phyloP scores from a whole-genome alignment of 2,329 filamentous ascomycete species.

The Chaetomium strumarium region DNA sequence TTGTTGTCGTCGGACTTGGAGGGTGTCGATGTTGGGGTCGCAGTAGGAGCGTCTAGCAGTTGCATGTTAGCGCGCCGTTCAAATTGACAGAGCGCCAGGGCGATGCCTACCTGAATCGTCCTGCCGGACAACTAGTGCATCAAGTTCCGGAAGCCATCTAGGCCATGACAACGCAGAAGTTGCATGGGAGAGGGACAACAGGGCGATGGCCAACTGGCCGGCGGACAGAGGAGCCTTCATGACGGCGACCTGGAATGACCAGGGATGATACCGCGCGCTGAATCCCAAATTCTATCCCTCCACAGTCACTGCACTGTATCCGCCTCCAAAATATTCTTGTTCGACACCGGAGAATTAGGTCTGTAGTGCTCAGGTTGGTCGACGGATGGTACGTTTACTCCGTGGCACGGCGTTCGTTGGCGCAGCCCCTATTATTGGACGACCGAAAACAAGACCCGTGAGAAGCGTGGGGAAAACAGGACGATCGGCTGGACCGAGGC shows the following conservation, averaged over 20 bases:
- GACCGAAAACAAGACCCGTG: slow-evolving; percentile 20
- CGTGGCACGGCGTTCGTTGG: slow-evolving; percentile 20
- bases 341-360: slow-evolving; percentile 20
- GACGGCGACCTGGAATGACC: slow-evolving; percentile 2
- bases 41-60: slow-evolving; percentile 3
- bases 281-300: not conserved
- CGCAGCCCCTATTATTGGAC: slow-evolving; percentile 22
- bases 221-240: slow-evolving; percentile 48
- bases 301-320: not conserved
- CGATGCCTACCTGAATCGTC: slow-evolving; percentile 24
- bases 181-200: slow-evolving; percentile 47
- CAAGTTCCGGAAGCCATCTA: slow-evolving; percentile 47
- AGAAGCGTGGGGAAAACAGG: slow-evolving; percentile 12
- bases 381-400: slow-evolving; percentile 11
- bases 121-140: slow-evolving; percentile 48
- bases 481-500: slow-evolving; percentile 6
- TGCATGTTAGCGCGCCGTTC: not conserved
- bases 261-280: not conserved
- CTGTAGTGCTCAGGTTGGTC: slow-evolving; percentile 14
- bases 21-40: slow-evolving; percentile 16
- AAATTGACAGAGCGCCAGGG: not conserved
- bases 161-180: slow-evolving; percentile 50
- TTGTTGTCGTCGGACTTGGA: slow-evolving; percentile 18
- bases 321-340: slow-evolving; percentile 6
- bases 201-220: slow-evolving; percentile 42